Evolutionary conservation across 108 stramenopile species (phyloP).

Genomic region (Stephanodiscus triporus): DNA sequence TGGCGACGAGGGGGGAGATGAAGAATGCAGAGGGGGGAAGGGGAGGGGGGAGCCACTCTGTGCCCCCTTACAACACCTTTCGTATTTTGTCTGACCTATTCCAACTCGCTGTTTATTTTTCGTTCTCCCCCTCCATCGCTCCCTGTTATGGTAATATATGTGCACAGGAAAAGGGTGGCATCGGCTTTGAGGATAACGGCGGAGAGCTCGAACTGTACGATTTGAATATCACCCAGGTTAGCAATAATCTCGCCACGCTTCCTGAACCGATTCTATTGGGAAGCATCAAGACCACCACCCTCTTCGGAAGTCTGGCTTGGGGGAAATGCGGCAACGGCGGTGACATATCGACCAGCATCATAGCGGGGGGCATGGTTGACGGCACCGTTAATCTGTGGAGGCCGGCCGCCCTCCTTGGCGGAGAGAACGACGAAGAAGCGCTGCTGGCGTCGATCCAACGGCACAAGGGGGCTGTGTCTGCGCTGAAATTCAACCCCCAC

Average conservation of each 20-base stretch:
- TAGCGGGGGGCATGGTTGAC: conserved; percentile 97
- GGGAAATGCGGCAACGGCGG: conserved; percentile 24
- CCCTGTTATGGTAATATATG: not conserved
- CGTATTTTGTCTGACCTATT: not conserved
- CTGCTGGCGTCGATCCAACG: conserved; percentile 54
- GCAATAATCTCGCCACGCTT: conserved; percentile 19
- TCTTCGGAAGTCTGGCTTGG: conserved; percentile 76
- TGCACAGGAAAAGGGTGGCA: conserved; percentile 38
- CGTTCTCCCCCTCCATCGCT: not conserved
- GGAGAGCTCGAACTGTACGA: conserved; percentile 92
- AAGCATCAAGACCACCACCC: conserved; percentile 74
- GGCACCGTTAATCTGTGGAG: conserved; percentile 94
- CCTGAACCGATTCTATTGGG: conserved; percentile 60
- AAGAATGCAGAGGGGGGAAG: too few relatives aligned
- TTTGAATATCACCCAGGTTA: conserved; percentile 49
- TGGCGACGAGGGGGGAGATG: too few relatives aligned
- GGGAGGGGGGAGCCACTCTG: not conserved
- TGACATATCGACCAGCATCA: conserved; percentile 67
- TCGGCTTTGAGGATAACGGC: conserved; percentile 92
- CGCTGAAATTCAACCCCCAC: conserved; percentile 89
- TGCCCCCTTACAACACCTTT: not conserved
- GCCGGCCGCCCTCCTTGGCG: conserved; percentile 58
- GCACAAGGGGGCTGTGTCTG: conserved; percentile 69
- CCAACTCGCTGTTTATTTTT: not conserved
- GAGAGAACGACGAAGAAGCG: conserved; percentile 11